Evolutionary conservation across 2,329 filamentous ascomycete genomes (phyloP), one percentile per base, ranked within the genome.

Genomic region (Hymenoscyphus linearis): DNA sequence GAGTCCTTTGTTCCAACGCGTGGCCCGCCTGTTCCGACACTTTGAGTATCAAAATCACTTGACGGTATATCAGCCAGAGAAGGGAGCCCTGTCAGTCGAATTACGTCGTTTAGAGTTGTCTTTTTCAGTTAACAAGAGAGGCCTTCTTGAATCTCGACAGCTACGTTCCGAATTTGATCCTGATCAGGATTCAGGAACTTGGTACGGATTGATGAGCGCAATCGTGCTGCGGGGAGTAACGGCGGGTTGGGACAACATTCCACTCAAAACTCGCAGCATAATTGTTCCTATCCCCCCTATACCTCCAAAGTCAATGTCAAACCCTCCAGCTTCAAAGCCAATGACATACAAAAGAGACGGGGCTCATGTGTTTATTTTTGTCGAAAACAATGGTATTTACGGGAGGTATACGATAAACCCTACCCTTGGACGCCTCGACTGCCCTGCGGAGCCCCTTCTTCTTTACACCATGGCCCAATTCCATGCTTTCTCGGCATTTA

Each of bases 401-500:
- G 74, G 75, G 0, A 79, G 75, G 7, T 88, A 81, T 56, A 73
- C 73, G 0, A 79, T 88, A 52, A 79, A 89, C 54, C 68, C 76
- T 1, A 68, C 82, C 0, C 75, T 90, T 1, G 79, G 82, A 0
- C 77, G 82, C 0, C 70, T 90, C 0, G 77, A 81, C 2, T 87
- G 84, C 40, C 76, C 85, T 0, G 74, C 82, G 0, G 85, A 88
- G 53, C 82, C 82, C 0, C 69, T 69, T 0, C 71, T 85, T 0
- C 72, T 85, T 0, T 86, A 85, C 60, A 74, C 74, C 1, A 87
- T 85, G 66, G 85, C 84, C 0, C 71, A 79, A 3, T 70, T 85
- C 0, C 86, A 90, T 67, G 86, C 85, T 0, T 72, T 79, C 4
- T 89, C 86, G 0, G 86, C 85, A 0, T 83, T 80, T 35, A 66